Evolutionary conservation across 2,329 filamentous ascomycete genomes (phyloP), one percentile per base, ranked within the genome.

Genomic region (Diaporthe nobilis): DNA sequence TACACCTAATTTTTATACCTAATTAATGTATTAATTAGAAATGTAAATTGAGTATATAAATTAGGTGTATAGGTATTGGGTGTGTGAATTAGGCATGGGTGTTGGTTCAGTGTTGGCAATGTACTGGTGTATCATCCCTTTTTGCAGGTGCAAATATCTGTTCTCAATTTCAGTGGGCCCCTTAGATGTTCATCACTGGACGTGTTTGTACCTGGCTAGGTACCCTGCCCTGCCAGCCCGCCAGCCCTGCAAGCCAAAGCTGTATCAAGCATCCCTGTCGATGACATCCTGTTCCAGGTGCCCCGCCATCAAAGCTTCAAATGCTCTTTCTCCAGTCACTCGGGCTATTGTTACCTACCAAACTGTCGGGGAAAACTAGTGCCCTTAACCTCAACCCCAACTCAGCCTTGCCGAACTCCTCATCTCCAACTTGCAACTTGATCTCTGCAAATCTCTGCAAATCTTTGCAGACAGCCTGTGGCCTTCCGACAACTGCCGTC

Each of bases 261-360:
- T 63, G 34, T 12, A 3, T 3, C 4, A 2, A 7, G 6, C n/a
- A 68, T 68, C 65, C 65, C 65, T 68, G 65, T 53, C 47, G 47
- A 68, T 68, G 65, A 68, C 65, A 68, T 68, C 12, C 61, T 28
- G 61, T 5, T 25, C 28, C 13, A 10, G 31, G 3, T 68, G 65
- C 65, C 65, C 65, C 47, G 31, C 65, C 65, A 53, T 39, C 25
- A 53, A 28, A 68, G 65, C 65, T 53, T 53, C 47, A 39, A 39
- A 68, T 53, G 63, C 31, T 67, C 42, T 65, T n/a, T 65, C 39
- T 34, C 15, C 15, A 6, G 17, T 57, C 6, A 10, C 28, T 57
- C 6, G 28, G 28, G 28, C 28, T 3, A 22, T 34, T 58, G 31
- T 58, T 20, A 20, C 22, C 31, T 58, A 58, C 9, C 55, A 58